phyloP scores from a whole-genome alignment of 106 monocot genomes.

The Allium fistulosum region DNA sequence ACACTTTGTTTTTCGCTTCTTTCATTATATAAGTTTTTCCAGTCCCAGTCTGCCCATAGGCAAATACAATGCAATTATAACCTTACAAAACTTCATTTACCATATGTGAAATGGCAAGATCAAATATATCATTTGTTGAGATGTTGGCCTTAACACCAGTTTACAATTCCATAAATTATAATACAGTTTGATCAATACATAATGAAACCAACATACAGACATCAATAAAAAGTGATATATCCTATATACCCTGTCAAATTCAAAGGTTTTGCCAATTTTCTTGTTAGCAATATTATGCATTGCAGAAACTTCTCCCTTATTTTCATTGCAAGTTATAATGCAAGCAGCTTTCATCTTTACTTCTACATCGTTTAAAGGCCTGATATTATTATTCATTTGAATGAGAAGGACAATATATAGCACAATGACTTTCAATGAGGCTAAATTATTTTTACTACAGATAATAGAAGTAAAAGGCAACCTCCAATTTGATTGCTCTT shows the following conservation, averaged over 20 bases:
- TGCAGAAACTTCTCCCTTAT: conserved; percentile 45
- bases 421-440: too few relatives aligned
- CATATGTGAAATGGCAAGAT: conserved; percentile 44
- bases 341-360: conserved; percentile 30
- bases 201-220: not conserved
- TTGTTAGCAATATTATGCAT: conserved; percentile 18
- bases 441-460: too few relatives aligned
- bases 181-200: not conserved
- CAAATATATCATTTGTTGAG: conserved; percentile 54
- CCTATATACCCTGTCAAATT: conserved; percentile 28
- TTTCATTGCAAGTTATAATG: conserved; percentile 49
- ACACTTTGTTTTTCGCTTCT: conserved; percentile 21
- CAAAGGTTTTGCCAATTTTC: conserved; percentile 3
- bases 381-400: too few relatives aligned
- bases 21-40: not conserved
- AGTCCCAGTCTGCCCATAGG: conserved; percentile 64
- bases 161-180: not conserved
- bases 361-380: conserved; percentile 55
- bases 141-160: conserved; percentile 55
- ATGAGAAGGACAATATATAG: too few relatives aligned
- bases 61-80: conserved; percentile 66
- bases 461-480: too few relatives aligned
- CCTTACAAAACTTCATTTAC: conserved; percentile 60
- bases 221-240: not conserved
- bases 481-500: too few relatives aligned